Percentiles rank a stretch among this genome's conserved stretches.
Evolutionary conservation across 352 stramenopile genomes (phyloP).

Genomic region (Globisporangium polare): DNA sequence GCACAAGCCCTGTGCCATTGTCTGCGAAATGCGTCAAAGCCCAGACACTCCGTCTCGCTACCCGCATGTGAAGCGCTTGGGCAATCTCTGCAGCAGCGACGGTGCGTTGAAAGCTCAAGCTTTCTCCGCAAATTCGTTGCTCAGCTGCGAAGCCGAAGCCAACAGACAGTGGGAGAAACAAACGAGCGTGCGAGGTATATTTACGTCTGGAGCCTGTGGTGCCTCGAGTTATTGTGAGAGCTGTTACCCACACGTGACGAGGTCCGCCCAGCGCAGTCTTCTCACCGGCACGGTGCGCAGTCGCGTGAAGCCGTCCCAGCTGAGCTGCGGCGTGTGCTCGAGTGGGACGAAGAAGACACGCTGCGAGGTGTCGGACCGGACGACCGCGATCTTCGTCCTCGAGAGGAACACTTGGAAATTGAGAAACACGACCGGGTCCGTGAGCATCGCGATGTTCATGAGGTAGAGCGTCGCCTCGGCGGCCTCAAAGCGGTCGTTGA

Average conservation of each 20-base stretch:
- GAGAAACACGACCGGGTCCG: conserved; percentile 2
- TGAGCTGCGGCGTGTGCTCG: neutral
- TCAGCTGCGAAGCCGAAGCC: no score
- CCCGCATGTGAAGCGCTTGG: no score
- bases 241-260: conserved; percentile 2
- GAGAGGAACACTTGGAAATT: neutral
- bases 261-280: neutral
- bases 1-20: no score
- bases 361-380: neutral
- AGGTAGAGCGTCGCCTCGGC: conserved; percentile 4
- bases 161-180: no score
- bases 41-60: no score
- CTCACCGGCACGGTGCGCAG: neutral
- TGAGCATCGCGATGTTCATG: conserved; percentile 16
- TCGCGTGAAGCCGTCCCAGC: conserved; percentile 1
- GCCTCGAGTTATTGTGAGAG: neutral
- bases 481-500: conserved; percentile 1
- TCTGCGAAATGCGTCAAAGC: no score
- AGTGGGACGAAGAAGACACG: neutral
- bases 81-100: no score
- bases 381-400: neutral
- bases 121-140: no score
- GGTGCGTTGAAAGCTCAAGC: no score
- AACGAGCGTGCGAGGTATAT: no score
- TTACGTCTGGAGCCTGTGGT: no score